These are phyloP conservation scores for Bidens hawaiensis DNA, from an alignment of 140 eudicot species.

Conservation along the genomic window DNA sequence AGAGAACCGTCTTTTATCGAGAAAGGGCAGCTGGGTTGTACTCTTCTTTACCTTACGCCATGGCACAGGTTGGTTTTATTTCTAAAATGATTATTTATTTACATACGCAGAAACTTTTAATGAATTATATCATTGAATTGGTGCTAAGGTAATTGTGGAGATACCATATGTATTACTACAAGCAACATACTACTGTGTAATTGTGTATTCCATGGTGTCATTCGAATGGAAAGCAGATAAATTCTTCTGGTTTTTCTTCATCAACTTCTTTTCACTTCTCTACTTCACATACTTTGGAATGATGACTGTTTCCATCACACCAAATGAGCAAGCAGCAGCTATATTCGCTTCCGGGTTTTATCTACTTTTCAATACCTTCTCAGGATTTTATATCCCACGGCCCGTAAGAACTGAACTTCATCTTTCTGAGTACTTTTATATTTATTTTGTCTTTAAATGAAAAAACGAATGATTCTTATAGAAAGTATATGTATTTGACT, in stretches of 20 bases:
- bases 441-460: too few relatives aligned
- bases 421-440: too few relatives aligned
- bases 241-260: constrained; percentile 46
- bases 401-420: too few relatives aligned
- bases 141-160: too few relatives aligned
- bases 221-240: constrained; percentile 46
- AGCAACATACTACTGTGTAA: constrained; percentile 13
- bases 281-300: too few relatives aligned
- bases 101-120: too few relatives aligned
- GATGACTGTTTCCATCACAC: too few relatives aligned
- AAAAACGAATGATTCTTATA: too few relatives aligned
- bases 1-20: constrained; percentile 51
- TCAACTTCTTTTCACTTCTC: constrained; percentile 42
- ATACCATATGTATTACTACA: too few relatives aligned
- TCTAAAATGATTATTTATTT: not conserved
- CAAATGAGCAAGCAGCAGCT: constrained; percentile 41
- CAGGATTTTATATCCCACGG: constrained; percentile 36
- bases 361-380: constrained; percentile 39
- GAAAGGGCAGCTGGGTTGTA: constrained; percentile 62
- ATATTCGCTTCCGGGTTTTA: constrained; percentile 37
- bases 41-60: constrained; percentile 50
- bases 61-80: constrained; percentile 33
- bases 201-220: constrained; percentile 44
- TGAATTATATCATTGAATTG: not conserved
- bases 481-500: constrained; percentile 5